Evolutionary conservation across 345 rosid genomes (phyloP), one percentile per base, ranked within the genome.

Genomic region (Sonneratia alba): DNA sequence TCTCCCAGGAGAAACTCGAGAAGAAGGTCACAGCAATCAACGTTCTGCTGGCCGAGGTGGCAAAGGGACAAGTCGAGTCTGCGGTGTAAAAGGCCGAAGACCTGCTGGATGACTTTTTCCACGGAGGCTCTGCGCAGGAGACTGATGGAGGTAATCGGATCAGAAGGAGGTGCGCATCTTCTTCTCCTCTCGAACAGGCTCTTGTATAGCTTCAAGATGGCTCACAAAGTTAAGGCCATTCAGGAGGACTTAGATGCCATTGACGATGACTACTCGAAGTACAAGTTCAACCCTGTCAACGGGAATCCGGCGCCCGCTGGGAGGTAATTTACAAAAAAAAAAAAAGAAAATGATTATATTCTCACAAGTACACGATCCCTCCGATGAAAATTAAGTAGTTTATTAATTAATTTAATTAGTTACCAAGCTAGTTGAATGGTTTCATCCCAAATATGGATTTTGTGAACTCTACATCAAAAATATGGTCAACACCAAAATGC

Each of bases 21-120:
- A 27, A 59, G 14, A 40, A 15, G 16, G 32, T 70, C 0, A 72
- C 71, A 56, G 56, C 71, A 24, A 34, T 69, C 1, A 49, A 43
- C 49, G 72, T 69, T 18, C 32, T 74, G 62, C 70, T 81, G 47
- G 66, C 57, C 37, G 72, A 72, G 6, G 83, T 72, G 3, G 76
- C 70, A 65, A 71, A n/a, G 75, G 49, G 19, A 53, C 66, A 53
- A 16, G 40, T 32, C n/a, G 16, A 49, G 22, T 70, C 32, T 19
- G 81, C 68, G 0, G 27, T 77, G 7, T 80, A 77, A 51, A 81
- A 82, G 53, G 81, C 80, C 2, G 81, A 84, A 8, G 85, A 81
- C 67, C 45, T 81, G 76, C 72, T 77, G 3, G 81, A 80, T 49
- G 81, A 72, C 21, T 66, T 77, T 62, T 59, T 59, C 77, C 15